phyloP scores from a whole-genome alignment of 2,329 filamentous ascomycete genomes.

The Colletotrichum filicis region DNA sequence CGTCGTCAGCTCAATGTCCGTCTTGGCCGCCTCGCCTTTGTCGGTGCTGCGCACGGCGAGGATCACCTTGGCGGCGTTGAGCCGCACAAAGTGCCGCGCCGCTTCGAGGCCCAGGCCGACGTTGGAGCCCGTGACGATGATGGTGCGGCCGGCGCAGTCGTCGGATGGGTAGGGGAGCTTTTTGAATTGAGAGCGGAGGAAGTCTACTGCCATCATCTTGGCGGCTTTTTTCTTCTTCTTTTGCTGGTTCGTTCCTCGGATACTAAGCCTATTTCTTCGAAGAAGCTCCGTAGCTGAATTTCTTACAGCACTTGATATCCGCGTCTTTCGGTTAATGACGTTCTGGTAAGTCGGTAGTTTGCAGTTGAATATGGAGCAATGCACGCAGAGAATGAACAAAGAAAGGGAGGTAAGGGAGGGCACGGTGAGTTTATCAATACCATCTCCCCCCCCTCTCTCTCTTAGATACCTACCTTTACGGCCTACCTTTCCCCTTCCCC shows the following conservation, averaged over 20 bases:
- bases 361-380: not conserved
- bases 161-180: constrained; percentile 44
- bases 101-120: constrained; percentile 54
- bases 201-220: constrained; percentile 25
- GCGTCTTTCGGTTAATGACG: not conserved
- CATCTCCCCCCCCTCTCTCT: not conserved
- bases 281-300: not conserved
- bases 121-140: constrained; percentile 58
- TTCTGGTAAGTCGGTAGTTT: not conserved
- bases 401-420: not conserved
- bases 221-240: not conserved
- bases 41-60: constrained; percentile 51
- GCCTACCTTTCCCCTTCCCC: not conserved
- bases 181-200: constrained; percentile 38
- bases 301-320: not conserved
- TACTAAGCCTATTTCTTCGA: not conserved
- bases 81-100: constrained; percentile 51
- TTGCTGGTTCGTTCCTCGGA: not conserved
- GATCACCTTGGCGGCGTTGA: constrained; percentile 53
- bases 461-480: not conserved
- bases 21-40: constrained; percentile 54
- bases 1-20: constrained; percentile 41
- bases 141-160: constrained; percentile 47
- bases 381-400: not conserved
- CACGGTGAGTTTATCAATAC: constrained; percentile 20